A percentile compares a stretch with the other conserved stretches of the same genome.
phyloP scores from a whole-genome alignment of 2,329 filamentous ascomycete genomes.

The Scolecobasidium constrictum region DNA sequence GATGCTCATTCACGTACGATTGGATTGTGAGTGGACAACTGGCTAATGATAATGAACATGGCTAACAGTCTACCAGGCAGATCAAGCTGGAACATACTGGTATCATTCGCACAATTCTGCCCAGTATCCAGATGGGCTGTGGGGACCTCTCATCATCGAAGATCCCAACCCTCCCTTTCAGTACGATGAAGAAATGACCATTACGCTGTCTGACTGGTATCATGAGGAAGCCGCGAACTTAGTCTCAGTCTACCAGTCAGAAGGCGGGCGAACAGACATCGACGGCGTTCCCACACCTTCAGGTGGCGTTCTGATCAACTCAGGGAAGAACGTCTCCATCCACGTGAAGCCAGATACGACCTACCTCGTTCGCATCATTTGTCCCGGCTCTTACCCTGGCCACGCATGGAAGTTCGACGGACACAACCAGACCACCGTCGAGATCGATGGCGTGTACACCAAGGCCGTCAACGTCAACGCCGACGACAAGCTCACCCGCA shows the following conservation, averaged over 20 bases:
- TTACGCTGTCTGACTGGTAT: slow-evolving; percentile 69
- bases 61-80: background rate
- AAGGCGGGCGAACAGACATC: slow-evolving; percentile 29
- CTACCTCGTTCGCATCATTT: slow-evolving; percentile 52
- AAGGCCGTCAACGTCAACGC: slow-evolving; percentile 28
- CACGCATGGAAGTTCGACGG: slow-evolving; percentile 40
- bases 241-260: slow-evolving; percentile 38
- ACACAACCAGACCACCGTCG: slow-evolving; percentile 53
- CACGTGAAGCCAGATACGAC: slow-evolving; percentile 39
- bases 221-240: slow-evolving; percentile 43
- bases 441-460: slow-evolving; percentile 59
- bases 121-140: slow-evolving; percentile 58
- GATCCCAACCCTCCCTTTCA: slow-evolving; percentile 42
- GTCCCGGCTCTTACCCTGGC: background rate
- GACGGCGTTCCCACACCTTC: slow-evolving; percentile 47
- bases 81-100: slow-evolving; percentile 41
- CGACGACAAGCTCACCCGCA: slow-evolving; percentile 35
- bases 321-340: slow-evolving; percentile 36
- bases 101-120: slow-evolving; percentile 56
- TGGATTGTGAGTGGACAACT: slow-evolving; percentile 2
- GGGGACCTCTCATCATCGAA: slow-evolving; percentile 57
- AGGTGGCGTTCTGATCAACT: slow-evolving; percentile 54
- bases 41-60: too few species aligned
- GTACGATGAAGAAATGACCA: slow-evolving; percentile 48
- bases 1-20: slow-evolving; percentile 7